Conservation (phyloP, 2,329 filamentous ascomycete genomes). For the Podosphaera xanthii region DNA sequence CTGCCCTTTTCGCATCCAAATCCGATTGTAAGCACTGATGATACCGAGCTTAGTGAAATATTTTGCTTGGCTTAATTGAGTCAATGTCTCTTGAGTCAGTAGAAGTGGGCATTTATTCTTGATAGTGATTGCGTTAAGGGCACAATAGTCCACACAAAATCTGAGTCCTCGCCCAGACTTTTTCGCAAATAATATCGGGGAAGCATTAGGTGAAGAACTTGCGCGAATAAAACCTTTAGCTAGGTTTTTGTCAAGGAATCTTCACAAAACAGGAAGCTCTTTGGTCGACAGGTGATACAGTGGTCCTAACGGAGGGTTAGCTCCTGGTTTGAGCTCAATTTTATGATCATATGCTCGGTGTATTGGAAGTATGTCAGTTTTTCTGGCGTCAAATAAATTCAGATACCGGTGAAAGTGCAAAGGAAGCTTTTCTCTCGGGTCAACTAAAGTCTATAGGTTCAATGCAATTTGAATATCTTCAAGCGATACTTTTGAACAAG, state of each 20-base stretch:
- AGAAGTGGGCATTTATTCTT: conserved; percentile 1
- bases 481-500: background rate
- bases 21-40: too few relatives aligned
- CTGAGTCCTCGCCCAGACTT: background rate
- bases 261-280: background rate
- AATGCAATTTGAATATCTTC: background rate
- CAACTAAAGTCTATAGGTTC: background rate
- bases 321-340: too few relatives aligned
- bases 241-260: background rate
- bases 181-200: background rate
- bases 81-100: background rate
- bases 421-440: background rate
- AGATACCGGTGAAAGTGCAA: background rate
- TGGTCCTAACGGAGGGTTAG: background rate
- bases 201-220: background rate
- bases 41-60: too few relatives aligned
- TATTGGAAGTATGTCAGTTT: background rate
- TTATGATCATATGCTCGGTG: background rate
- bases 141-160: background rate
- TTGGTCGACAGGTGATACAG: background rate
- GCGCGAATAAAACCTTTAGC: background rate
- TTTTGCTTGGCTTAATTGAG: too few relatives aligned
- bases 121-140: background rate
- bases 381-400: background rate
- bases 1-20: too few relatives aligned